phyloP scores from a whole-genome alignment of 257 asterid species.

The Solanum tacnaense region DNA sequence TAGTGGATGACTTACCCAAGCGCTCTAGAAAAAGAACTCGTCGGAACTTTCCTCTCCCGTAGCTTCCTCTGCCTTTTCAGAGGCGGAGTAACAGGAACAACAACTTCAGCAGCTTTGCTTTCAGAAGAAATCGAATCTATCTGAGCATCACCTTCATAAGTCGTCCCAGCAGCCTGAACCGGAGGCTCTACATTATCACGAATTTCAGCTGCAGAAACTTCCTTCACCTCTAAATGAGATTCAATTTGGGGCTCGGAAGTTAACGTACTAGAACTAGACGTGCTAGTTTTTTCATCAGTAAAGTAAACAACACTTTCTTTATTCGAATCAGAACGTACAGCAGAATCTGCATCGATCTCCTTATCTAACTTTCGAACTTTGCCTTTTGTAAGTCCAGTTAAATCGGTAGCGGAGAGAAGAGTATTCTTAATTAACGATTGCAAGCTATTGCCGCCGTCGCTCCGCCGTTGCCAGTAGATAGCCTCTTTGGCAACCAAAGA shows the following conservation, averaged over 20 bases:
- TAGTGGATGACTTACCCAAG: constrained; percentile 42
- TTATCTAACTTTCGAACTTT: constrained; percentile 27
- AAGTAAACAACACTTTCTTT: neutral
- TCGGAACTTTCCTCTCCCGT: constrained; percentile 88
- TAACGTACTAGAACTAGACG: neutral
- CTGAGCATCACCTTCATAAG: constrained; percentile 6
- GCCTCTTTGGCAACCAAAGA: constrained; percentile 73
- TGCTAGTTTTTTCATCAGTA: neutral
- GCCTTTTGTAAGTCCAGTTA: constrained; percentile 71
- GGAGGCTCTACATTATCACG: neutral
- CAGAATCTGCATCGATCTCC: neutral
- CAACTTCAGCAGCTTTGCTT: neutral
- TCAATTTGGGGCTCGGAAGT: neutral
- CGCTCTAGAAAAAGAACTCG: constrained; percentile 88
- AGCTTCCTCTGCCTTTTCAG: constrained; percentile 47
- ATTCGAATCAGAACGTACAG: neutral
- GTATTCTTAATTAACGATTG: constrained; percentile 38
- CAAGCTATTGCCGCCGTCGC: constrained; percentile 7
- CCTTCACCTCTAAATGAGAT: neutral
- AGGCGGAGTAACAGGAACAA: neutral
- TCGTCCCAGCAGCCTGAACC: neutral
- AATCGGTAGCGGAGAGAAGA: constrained; percentile 61
- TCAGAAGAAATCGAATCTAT: neutral
- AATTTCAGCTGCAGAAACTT: neutral
- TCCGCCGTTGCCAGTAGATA: constrained; percentile 10